Percentiles rank a stretch among this genome's conserved stretches.
phyloP scores from a whole-genome alignment of 805 yeast genomes.

The Teunomyces tritomae region DNA sequence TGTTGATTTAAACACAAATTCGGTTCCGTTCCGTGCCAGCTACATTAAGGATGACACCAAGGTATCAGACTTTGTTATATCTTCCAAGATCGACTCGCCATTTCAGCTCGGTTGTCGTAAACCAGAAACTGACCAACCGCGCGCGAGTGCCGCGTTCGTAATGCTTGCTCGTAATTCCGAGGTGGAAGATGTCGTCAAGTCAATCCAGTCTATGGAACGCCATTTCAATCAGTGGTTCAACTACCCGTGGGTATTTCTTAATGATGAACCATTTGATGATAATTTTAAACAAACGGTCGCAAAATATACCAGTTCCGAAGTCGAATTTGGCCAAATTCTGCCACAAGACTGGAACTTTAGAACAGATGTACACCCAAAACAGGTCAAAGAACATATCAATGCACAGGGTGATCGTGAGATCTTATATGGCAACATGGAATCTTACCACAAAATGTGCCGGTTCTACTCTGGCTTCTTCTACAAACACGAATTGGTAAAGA shows the following conservation, averaged over 20 bases:
- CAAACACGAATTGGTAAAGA: slow-evolving; percentile 68
- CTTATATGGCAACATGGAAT: slow-evolving; percentile 76
- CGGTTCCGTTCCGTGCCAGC: neutral
- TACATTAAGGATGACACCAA: slow-evolving; percentile 1
- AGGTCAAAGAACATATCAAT: slow-evolving; percentile 57
- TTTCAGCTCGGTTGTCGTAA: slow-evolving; percentile 56
- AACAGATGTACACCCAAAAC: slow-evolving; percentile 35
- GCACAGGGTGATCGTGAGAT: slow-evolving; percentile 81
- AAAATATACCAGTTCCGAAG: slow-evolving; percentile 54
- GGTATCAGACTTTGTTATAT: slow-evolving; percentile 13
- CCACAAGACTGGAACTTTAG: slow-evolving; percentile 66
- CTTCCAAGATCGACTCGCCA: slow-evolving; percentile 33
- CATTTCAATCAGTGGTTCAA: slow-evolving; percentile 93
- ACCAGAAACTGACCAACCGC: slow-evolving; percentile 36
- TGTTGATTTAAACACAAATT: neutral
- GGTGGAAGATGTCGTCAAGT: slow-evolving; percentile 67
- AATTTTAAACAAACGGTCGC: slow-evolving; percentile 57
- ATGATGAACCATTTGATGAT: slow-evolving; percentile 70
- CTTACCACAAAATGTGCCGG: slow-evolving; percentile 96
- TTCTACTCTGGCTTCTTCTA: slow-evolving; percentile 82
- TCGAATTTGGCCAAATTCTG: slow-evolving; percentile 70
- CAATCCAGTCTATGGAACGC: slow-evolving; percentile 73
- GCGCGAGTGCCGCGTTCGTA: slow-evolving; percentile 83
- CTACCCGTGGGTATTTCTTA: slow-evolving; percentile 89
- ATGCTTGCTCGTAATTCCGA: slow-evolving; percentile 82